Evolutionary conservation across 257 asterid genomes (phyloP).

Genomic region (Scutellaria galericulata): DNA sequence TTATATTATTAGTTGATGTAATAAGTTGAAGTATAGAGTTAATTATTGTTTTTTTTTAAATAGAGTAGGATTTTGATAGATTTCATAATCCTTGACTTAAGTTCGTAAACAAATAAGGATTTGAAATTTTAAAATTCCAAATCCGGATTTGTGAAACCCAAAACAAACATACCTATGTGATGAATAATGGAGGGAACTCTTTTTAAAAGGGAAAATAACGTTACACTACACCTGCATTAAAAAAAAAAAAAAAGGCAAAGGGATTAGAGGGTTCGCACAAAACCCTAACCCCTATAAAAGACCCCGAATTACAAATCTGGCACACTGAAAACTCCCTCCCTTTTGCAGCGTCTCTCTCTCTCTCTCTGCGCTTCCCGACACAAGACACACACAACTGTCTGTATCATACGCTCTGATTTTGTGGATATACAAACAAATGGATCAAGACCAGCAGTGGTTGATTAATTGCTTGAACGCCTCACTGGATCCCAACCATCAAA

Average conservation of each 20-base stretch:
- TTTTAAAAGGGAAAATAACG: not conserved
- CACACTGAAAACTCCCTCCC: slow-evolving; percentile 52
- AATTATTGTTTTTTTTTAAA: too few relatives aligned
- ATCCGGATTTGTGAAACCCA: too few relatives aligned
- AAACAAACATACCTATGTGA: too few relatives aligned
- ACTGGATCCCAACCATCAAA: slow-evolving; percentile 78
- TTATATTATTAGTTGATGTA: too few relatives aligned
- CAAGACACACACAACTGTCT: not conserved
- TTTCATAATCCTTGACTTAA: too few relatives aligned
- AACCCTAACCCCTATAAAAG: slow-evolving; percentile 59
- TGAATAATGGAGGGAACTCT: too few relatives aligned
- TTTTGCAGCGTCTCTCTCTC: slow-evolving; percentile 42
- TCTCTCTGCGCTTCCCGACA: slow-evolving; percentile 27
- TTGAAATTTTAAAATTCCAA: too few relatives aligned
- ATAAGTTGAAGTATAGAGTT: too few relatives aligned
- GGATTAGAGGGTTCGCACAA: not conserved
- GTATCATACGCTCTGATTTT: not conserved
- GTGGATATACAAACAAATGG: slow-evolving; percentile 42
- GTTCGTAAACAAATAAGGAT: too few relatives aligned
- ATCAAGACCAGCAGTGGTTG: slow-evolving; percentile 83
- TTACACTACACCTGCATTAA: too few relatives aligned
- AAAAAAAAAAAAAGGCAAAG: too few relatives aligned
- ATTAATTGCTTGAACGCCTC: slow-evolving; percentile 88
- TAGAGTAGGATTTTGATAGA: too few relatives aligned
- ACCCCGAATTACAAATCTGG: slow-evolving; percentile 47